Conservation (phyloP, 140 eudicot species). For the Cichorium intybus region DNA sequence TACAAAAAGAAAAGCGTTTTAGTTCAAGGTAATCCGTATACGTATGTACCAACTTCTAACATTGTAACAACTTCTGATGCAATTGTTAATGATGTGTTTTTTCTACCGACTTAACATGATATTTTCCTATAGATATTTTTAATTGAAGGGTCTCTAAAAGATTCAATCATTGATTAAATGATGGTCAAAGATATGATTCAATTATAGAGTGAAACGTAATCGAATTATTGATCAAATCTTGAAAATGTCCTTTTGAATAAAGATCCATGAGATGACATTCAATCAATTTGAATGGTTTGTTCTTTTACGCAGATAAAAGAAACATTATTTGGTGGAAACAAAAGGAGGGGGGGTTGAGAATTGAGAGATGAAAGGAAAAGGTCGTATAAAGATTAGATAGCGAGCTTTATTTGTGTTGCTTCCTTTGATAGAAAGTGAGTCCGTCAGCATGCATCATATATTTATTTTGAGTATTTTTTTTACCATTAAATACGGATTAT, state of each 20-base stretch:
- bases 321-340: constrained; percentile 38
- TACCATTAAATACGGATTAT: neutral
- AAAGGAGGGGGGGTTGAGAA: constrained; percentile 29
- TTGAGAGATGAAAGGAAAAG: constrained; percentile 29
- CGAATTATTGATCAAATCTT: constrained; percentile 26
- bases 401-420: constrained; percentile 22
- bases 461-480: no score
- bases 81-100: neutral
- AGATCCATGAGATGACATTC: constrained; percentile 20
- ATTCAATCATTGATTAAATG: constrained; percentile 18
- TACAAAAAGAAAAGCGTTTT: no score
- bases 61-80: no score
- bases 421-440: constrained; percentile 16
- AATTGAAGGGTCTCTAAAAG: neutral
- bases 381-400: neutral
- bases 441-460: neutral
- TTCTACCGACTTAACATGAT: neutral
- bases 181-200: constrained; percentile 34
- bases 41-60: no score
- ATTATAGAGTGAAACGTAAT: constrained; percentile 24
- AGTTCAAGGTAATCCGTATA: no score
- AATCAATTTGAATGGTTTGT: constrained; percentile 14
- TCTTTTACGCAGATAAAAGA: constrained; percentile 25
- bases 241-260: constrained; percentile 23
- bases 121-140: constrained; percentile 13